These are phyloP conservation scores for Chlamydomonas sp. DNA, from an alignment of 139 green algal species.

Conservation along the genomic window DNA sequence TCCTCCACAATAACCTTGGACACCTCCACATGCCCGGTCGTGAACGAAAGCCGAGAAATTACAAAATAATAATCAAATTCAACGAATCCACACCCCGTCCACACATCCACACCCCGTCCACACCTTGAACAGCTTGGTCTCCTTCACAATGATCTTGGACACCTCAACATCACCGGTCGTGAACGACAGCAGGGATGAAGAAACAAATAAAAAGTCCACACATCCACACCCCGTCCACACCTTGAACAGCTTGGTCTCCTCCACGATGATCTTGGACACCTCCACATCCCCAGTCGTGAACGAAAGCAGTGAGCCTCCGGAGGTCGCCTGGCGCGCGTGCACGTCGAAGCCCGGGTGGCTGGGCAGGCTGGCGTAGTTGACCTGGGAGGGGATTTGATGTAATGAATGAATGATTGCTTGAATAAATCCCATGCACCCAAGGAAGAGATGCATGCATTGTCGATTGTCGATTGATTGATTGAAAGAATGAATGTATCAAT, in stretches of 20 bases:
- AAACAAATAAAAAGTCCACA: too few species aligned
- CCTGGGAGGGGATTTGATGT: too few species aligned
- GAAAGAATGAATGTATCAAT: too few species aligned
- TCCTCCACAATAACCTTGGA: slow-evolving; percentile 72
- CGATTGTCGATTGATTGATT: too few species aligned
- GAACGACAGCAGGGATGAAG: slow-evolving; percentile 83
- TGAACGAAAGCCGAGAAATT: slow-evolving; percentile 81
- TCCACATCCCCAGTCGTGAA: slow-evolving; percentile 68
- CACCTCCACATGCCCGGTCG: slow-evolving; percentile 56
- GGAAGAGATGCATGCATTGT: too few species aligned
- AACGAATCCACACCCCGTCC: too few species aligned
- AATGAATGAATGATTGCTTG: too few species aligned
- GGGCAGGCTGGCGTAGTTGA: slow-evolving; percentile 86
- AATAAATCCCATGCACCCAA: too few species aligned
- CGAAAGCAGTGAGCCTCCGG: slow-evolving; percentile 69
- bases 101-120: too few species aligned
- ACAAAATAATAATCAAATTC: too few species aligned
- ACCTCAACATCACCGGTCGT: slow-evolving; percentile 59
- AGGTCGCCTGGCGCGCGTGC: slow-evolving; percentile 55
- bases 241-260: slow-evolving; percentile 83
- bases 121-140: slow-evolving; percentile 83
- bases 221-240: too few species aligned
- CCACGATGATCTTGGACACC: slow-evolving; percentile 65
- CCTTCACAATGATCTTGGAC: slow-evolving; percentile 69
- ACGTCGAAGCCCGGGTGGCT: slow-evolving; percentile 46